Conservation (phyloP, 2,329 filamentous ascomycete genomes). For the Periconia sp. region DNA sequence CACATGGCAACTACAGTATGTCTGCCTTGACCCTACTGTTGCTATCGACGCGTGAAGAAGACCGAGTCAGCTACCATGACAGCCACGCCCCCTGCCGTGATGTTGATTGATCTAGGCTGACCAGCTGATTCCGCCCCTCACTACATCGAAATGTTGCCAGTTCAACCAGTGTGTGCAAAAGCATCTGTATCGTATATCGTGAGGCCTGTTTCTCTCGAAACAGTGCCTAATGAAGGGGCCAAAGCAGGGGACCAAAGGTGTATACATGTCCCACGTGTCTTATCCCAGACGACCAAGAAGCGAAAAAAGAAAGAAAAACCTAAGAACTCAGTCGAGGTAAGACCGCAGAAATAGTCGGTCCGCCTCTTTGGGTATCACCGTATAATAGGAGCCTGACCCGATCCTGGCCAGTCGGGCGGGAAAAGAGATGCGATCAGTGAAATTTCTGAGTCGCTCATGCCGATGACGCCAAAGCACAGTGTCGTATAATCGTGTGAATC, state of each 20-base stretch:
- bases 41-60: too few relatives aligned
- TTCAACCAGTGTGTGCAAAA: neutral
- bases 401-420: neutral
- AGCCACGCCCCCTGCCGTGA: too few relatives aligned
- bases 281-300: too few relatives aligned
- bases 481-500: neutral
- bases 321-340: neutral
- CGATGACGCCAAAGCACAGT: neutral
- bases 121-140: too few relatives aligned
- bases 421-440: neutral
- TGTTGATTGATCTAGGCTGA: too few relatives aligned
- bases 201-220: neutral
- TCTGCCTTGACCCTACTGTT: too few relatives aligned
- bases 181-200: conserved; percentile 1
- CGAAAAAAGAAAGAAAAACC: too few relatives aligned
- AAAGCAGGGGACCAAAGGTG: neutral
- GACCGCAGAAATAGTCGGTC: neutral
- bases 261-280: too few relatives aligned
- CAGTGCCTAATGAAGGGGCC: neutral
- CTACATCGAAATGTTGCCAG: too few relatives aligned
- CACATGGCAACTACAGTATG: too few relatives aligned
- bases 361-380: conserved; percentile 21
- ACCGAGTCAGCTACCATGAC: too few relatives aligned
- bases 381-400: neutral
- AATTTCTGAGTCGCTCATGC: neutral